Base-by-base conservation (phyloP, 441 rosid species). In the Gossypium schwendimanii region DNA sequence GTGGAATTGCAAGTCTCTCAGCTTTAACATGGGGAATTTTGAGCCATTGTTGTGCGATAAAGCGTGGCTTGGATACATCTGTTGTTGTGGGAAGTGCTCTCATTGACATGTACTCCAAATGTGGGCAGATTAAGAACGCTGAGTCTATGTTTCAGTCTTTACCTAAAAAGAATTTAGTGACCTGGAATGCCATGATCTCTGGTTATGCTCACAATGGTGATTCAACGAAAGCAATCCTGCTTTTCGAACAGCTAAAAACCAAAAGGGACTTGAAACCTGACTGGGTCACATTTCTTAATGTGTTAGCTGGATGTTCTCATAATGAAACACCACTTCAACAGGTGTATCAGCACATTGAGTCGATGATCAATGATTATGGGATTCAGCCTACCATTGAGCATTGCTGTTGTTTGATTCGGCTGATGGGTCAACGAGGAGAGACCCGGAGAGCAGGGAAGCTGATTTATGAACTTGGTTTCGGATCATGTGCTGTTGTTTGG, bases 61-160 rank as follows among this genome's bases (percentile, higher is more conserved):
- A 84, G 72, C 78, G 75, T 15, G 89, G 86, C 33, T 75, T 87
- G 59, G 84, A 85, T 64, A n/a, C 83, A 39, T 79, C 81, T 17
- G 79, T 88, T 47, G 90, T 84, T 11, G 84, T 87, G 9, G 93
- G 80, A 2, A 82, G 89, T 74, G 87, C 91, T 80, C 79, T 87
- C n/a, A 68, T 86, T 52, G 88, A 89, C 76, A 81, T 83, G 93
- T 87, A 89, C 76, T 79, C 87, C 3, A 87, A 89, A 72, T 89
- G 88, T 18, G 90, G 91, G 53, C 73, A 72, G 78, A 39, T 83
- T 58, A 61, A 71, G 66, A 61, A 61, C 2, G 87, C 87, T 3
- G 87, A 82, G 75, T 77, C 73, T 24, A 53, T 84, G 47, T 89
- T 87, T 63, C 65, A 45, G 65, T 82, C 79, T 5, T 75, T 83